Conservation (phyloP, 768 basidiomycete species). For the Suillus paluster region DNA sequence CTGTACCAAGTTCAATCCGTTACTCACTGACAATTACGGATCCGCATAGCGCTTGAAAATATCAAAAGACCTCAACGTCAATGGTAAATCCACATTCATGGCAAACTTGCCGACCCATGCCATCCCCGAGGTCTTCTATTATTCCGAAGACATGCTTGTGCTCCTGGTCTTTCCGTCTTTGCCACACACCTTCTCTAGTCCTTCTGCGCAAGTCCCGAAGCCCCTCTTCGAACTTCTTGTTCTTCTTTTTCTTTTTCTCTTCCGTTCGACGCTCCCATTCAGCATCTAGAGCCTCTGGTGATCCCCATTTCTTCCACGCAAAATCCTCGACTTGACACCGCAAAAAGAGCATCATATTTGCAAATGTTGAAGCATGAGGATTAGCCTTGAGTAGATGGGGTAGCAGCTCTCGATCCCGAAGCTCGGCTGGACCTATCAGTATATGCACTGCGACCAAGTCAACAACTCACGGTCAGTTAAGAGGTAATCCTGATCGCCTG, state of each 20-base stretch:
- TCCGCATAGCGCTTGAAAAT: neutral
- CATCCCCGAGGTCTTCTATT: constrained; percentile 56
- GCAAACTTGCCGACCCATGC: constrained; percentile 74
- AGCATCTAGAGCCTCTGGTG: constrained; percentile 84
- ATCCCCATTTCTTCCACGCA: constrained; percentile 98
- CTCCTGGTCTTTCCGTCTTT: constrained; percentile 82
- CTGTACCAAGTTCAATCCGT: neutral
- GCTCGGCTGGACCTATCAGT: constrained; percentile 65
- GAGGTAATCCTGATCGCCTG: constrained; percentile 76
- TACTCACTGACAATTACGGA: neutral
- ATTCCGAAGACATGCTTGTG: constrained; percentile 85
- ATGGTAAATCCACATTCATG: constrained; percentile 90
- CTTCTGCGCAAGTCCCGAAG: constrained; percentile 81
- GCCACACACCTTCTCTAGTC: constrained; percentile 91
- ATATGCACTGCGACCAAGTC: neutral
- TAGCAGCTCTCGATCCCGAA: constrained; percentile 88
- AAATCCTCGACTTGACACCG: constrained; percentile 94
- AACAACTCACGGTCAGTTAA: constrained; percentile 80
- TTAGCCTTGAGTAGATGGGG: constrained; percentile 95
- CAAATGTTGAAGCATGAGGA: constrained; percentile 92
- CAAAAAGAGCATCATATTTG: constrained; percentile 99
- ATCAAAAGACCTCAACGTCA: constrained; percentile 81
- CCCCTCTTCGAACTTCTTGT: constrained; percentile 93
- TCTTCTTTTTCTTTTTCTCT: constrained; percentile 89
- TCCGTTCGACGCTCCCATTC: constrained; percentile 81